Percentiles rank a stretch among this genome's conserved stretches.
Evolutionary conservation across 1,284 basidiomycete species (phyloP).

Genomic region (Melampsora abietis-canadensis): DNA sequence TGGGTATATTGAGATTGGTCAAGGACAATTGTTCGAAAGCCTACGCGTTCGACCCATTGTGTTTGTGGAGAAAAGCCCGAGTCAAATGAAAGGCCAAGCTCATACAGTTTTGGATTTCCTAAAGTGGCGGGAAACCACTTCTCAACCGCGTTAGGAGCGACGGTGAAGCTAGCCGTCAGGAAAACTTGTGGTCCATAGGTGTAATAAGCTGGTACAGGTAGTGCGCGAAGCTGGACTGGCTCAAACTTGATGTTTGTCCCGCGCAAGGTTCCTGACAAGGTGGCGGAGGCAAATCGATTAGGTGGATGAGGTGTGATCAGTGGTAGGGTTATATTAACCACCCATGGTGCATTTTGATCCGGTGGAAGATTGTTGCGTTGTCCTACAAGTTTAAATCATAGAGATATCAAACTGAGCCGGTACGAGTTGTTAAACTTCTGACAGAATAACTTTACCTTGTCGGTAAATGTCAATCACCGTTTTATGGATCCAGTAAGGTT

Average conservation of each 20-base stretch:
- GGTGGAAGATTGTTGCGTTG: slow-evolving; percentile 48
- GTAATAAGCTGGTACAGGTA: slow-evolving; percentile 36
- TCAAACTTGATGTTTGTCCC: slow-evolving; percentile 21
- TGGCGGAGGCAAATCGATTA: slow-evolving; percentile 27
- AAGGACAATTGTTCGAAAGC: slow-evolving; percentile 48
- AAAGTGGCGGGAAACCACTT: slow-evolving; percentile 49
- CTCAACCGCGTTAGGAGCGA: slow-evolving; percentile 43
- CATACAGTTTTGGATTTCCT: slow-evolving; percentile 47
- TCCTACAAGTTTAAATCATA: slow-evolving; percentile 43
- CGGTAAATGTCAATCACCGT: slow-evolving; percentile 37
- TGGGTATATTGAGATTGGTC: slow-evolving; percentile 46
- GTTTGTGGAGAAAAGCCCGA: slow-evolving; percentile 20
- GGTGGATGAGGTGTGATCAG: slow-evolving; percentile 24
- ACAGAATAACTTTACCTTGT: neutral
- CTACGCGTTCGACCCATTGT: slow-evolving; percentile 44
- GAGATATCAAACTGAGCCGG: no score
- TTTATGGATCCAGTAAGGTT: slow-evolving; percentile 27
- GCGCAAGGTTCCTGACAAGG: slow-evolving; percentile 34
- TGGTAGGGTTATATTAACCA: slow-evolving; percentile 49
- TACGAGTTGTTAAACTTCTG: no score
- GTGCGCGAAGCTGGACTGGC: neutral
- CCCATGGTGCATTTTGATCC: slow-evolving; percentile 48
- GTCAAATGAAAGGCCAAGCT: slow-evolving; percentile 42
- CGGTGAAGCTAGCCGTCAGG: slow-evolving; percentile 44
- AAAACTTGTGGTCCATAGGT: slow-evolving; percentile 41